Evolutionary conservation across 2,329 filamentous ascomycete species (phyloP).

Genomic region (Talaromyces sp.): DNA sequence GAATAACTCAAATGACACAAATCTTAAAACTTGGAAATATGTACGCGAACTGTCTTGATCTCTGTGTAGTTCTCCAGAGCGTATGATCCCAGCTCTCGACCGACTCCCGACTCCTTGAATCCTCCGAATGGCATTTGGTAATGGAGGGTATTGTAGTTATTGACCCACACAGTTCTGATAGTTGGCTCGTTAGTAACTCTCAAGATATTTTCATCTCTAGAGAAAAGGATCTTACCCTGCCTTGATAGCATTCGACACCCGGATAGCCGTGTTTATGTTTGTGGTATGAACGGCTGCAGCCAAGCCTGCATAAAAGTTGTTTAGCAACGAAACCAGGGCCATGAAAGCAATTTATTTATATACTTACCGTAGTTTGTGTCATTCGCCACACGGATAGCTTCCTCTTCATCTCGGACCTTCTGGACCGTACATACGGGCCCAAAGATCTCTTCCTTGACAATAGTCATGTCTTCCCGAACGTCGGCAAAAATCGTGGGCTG

Average conservation of each 20-base stretch:
- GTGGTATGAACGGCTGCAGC: slow-evolving; percentile 77
- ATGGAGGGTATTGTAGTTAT: slow-evolving; percentile 70
- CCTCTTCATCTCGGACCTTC: background rate
- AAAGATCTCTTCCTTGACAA: background rate
- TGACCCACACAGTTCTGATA: slow-evolving; percentile 61
- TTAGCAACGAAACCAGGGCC: too few relatives aligned
- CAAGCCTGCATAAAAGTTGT: slow-evolving; percentile 58
- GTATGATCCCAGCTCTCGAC: slow-evolving; percentile 47
- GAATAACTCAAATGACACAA: background rate
- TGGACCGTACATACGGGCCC: background rate
- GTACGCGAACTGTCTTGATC: slow-evolving; percentile 40
- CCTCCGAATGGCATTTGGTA: slow-evolving; percentile 34
- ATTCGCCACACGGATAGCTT: background rate
- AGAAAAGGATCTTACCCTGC: slow-evolving; percentile 59
- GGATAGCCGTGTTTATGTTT: slow-evolving; percentile 77
- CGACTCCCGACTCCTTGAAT: slow-evolving; percentile 48
- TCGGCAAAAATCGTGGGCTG: background rate
- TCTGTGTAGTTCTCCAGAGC: slow-evolving; percentile 49
- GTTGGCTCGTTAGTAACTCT: too few relatives aligned
- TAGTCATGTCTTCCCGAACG: background rate
- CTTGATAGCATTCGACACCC: slow-evolving; percentile 70
- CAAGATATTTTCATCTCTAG: slow-evolving; percentile 12
- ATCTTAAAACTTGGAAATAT: background rate
- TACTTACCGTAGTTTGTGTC: background rate
- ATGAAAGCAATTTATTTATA: too few relatives aligned